Evolutionary conservation across 2,329 filamentous ascomycete genomes (phyloP), one percentile per base, ranked within the genome.

Genomic region (Neodidymelliopsis sp.): DNA sequence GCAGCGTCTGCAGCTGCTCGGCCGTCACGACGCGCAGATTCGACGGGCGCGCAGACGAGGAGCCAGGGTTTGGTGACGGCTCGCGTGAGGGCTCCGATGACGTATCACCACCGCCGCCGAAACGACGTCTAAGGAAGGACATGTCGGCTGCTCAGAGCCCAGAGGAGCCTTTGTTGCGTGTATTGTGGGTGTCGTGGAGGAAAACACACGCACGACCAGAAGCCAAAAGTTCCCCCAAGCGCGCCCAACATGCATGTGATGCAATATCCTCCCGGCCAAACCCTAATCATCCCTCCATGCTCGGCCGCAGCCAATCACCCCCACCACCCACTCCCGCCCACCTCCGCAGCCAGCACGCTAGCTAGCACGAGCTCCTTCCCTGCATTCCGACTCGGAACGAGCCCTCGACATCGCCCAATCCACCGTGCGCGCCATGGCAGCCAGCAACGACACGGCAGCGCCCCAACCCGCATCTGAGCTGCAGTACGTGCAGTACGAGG

Each of bases 401-500:
- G n/a, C 23, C 22, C 15, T 39, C 27, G 27, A 40, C 34, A 19
- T n/a, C n/a, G n/a, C n/a, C n/a, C n/a, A n/a, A 15, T 44, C 30
- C 15, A 19, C 13, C 35, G 24, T 20, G 38, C 19, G 31, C 11
- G 29, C 29, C 30, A 50, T 50, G 47, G 40, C 47, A 5, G 40
- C 36, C 27, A 47, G 43, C 43, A 39, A 30, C n/a, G 12, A 30
- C 23, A 18, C 24, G 5, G 24, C 30, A 10, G 29, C 38, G 20
- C 4, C 2, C 5, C 8, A 10, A n/a, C 18, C 22, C 15, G 82
- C 70, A 83, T 16, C 20, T 6, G 40, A 27, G 35, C 66, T 72
- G 57, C 77, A 74, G 56, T 87, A 86, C 69, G 70, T 83, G 52
- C 82, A 82, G 62, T 88, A 87, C 68, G 78, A 84, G 53, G 72